Evolutionary conservation across 345 rosid species (phyloP).

Genomic region (Limnanthes douglasii): DNA sequence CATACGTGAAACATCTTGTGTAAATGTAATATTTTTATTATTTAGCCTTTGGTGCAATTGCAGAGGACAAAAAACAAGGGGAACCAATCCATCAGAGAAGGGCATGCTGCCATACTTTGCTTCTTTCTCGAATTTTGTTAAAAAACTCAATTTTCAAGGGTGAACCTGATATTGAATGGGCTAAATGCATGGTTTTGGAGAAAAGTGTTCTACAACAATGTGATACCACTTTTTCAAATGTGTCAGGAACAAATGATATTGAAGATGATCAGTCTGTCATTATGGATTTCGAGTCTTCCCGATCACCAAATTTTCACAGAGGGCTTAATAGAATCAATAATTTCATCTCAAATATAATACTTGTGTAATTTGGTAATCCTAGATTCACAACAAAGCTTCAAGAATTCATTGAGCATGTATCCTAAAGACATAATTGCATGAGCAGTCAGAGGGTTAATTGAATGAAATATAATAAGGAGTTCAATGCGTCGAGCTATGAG

Average conservation of each 20-base stretch:
- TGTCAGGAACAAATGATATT: slow-evolving; percentile 59
- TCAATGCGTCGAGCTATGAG: no score
- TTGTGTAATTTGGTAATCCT: slow-evolving; percentile 37
- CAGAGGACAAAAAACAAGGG: no score
- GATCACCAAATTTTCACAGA: slow-evolving; percentile 63
- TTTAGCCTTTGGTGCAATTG: slow-evolving; percentile 23
- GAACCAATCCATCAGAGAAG: slow-evolving; percentile 27
- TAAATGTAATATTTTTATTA: slow-evolving; percentile 64
- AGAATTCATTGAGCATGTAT: slow-evolving; percentile 42
- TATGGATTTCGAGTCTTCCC: slow-evolving; percentile 82
- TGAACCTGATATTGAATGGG: slow-evolving; percentile 37
- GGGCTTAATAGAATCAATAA: slow-evolving; percentile 45
- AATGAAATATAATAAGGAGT: slow-evolving; percentile 82
- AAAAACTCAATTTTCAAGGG: slow-evolving; percentile 95
- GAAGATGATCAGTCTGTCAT: slow-evolving; percentile 91
- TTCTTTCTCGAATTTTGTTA: slow-evolving; percentile 65
- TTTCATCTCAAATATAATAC: slow-evolving; percentile 56
- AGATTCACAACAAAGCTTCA: slow-evolving; percentile 41
- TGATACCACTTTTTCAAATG: slow-evolving; percentile 35
- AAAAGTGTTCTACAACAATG: slow-evolving; percentile 42
- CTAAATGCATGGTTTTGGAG: slow-evolving; percentile 42
- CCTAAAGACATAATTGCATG: slow-evolving; percentile 61
- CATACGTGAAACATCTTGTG: slow-evolving; percentile 68
- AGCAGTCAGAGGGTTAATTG: slow-evolving; percentile 76
- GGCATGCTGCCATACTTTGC: slow-evolving; percentile 44